Percentiles rank a stretch among this genome's conserved stretches.
phyloP scores from a whole-genome alignment of 257 asterid species.

The Rehmannia glutinosa region DNA sequence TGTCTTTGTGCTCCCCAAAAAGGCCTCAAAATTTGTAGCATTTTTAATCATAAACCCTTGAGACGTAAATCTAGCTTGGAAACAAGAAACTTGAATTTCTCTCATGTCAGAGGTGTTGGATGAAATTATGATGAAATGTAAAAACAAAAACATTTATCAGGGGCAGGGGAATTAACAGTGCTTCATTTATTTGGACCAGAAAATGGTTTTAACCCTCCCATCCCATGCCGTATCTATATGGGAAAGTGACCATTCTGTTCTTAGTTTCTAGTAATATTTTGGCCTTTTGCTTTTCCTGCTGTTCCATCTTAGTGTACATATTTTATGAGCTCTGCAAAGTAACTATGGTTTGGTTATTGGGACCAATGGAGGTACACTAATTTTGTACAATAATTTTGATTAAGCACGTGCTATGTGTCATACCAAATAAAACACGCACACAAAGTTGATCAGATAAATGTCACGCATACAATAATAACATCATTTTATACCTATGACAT shows the following conservation, averaged over 20 bases:
- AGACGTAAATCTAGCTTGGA: background rate
- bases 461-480: no score
- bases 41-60: background rate
- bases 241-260: constrained; percentile 29
- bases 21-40: background rate
- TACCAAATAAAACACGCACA: no score
- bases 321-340: background rate
- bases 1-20: background rate
- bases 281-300: background rate
- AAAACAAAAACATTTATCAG: background rate
- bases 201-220: background rate
- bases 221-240: constrained; percentile 9
- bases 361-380: background rate
- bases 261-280: background rate
- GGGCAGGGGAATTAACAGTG: background rate
- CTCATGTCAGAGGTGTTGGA: background rate
- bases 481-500: no score
- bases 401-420: no score
- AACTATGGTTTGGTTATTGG: background rate
- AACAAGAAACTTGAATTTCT: background rate
- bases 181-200: constrained; percentile 11
- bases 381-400: background rate
- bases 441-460: no score
- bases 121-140: background rate
- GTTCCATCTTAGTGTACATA: background rate